Conservation (phyloP, 805 yeast species). For the Yarrowia phangngaensis region DNA sequence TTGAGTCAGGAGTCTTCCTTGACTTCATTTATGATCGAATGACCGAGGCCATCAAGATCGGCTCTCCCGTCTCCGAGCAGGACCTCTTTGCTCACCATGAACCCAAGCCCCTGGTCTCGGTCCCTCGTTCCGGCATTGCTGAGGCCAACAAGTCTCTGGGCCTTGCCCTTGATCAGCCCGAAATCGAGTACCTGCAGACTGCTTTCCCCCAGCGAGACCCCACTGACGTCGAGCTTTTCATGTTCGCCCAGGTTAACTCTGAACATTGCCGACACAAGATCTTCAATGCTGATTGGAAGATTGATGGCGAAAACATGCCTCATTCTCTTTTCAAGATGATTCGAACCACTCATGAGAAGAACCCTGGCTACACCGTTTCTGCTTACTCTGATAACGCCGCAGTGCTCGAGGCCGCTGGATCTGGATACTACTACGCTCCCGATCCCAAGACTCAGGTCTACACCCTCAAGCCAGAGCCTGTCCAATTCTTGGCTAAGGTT, state of each 20-base stretch:
- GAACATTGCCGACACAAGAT: constrained; percentile 99
- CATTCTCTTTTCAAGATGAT: constrained; percentile 87
- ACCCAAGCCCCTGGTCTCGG: constrained; percentile 75
- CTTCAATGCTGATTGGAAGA: constrained; percentile 97
- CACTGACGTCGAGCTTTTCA: constrained; percentile 94
- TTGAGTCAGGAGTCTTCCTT: constrained; percentile 55
- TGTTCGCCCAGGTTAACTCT: constrained; percentile 99
- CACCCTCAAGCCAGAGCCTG: constrained; percentile 68
- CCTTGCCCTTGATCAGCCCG: constrained; percentile 90
- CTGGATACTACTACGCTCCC: constrained; percentile 75
- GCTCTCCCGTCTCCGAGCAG: constrained; percentile 55
- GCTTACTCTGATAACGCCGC: constrained; percentile 99
- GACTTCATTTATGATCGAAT: constrained; percentile 83
- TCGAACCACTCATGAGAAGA: constrained; percentile 80
- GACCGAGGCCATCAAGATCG: constrained; percentile 67
- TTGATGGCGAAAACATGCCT: constrained; percentile 74
- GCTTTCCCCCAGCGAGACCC: constrained; percentile 91
- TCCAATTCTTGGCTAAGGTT: constrained; percentile 88
- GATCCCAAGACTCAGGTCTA: constrained; percentile 68
- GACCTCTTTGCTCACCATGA: constrained; percentile 73
- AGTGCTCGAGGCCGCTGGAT: constrained; percentile 65
- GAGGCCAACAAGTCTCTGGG: constrained; percentile 82
- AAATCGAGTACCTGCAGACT: constrained; percentile 77
- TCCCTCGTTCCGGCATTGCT: constrained; percentile 54
- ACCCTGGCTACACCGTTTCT: constrained; percentile 78